phyloP scores from a whole-genome alignment of 108 stramenopile genomes.

The Licmophora abbreviata region DNA sequence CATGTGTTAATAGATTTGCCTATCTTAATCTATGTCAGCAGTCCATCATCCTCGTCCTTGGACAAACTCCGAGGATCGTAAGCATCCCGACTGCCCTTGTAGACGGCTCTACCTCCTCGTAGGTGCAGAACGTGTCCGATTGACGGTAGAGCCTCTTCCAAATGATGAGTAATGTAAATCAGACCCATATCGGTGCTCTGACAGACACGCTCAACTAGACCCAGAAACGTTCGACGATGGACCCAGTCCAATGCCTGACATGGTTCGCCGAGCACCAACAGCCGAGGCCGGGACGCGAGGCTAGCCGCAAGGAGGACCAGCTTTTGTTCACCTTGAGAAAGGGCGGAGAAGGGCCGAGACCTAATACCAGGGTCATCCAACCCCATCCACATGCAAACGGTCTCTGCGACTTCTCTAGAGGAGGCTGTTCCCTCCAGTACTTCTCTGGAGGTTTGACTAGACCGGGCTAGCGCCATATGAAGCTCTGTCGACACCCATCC shows the following conservation, averaged over 20 bases:
- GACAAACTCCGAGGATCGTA: too few species aligned
- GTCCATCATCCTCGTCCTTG: too few species aligned
- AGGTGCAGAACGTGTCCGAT: conserved; percentile 45
- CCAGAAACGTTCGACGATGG: conserved; percentile 41
- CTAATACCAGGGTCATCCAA: conserved; percentile 15
- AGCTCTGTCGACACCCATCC: conserved; percentile 75
- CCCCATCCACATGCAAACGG: conserved; percentile 8
- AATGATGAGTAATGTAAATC: conserved; percentile 71
- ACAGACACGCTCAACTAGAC: conserved; percentile 45
- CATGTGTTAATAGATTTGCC: too few species aligned
- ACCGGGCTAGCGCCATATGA: conserved; percentile 45
- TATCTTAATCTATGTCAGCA: too few species aligned
- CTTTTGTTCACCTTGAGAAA: conserved; percentile 82
- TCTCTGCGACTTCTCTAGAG: conserved; percentile 8
- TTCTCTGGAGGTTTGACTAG: conserved; percentile 7
- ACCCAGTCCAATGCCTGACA: conserved; percentile 62
- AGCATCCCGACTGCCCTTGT: conserved; percentile 9
- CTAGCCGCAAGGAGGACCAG: conserved; percentile 57
- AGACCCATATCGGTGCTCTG: conserved; percentile 45
- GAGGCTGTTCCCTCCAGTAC: conserved; percentile 16
- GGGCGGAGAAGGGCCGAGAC: conserved; percentile 28
- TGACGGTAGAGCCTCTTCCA: conserved; percentile 49
- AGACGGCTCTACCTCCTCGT: conserved; percentile 34
- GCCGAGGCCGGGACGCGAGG: conserved; percentile 43
- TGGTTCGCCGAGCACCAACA: conserved; percentile 71